phyloP scores from a whole-genome alignment of 2,329 filamentous ascomycete species.

The Diaporthe sp. region DNA sequence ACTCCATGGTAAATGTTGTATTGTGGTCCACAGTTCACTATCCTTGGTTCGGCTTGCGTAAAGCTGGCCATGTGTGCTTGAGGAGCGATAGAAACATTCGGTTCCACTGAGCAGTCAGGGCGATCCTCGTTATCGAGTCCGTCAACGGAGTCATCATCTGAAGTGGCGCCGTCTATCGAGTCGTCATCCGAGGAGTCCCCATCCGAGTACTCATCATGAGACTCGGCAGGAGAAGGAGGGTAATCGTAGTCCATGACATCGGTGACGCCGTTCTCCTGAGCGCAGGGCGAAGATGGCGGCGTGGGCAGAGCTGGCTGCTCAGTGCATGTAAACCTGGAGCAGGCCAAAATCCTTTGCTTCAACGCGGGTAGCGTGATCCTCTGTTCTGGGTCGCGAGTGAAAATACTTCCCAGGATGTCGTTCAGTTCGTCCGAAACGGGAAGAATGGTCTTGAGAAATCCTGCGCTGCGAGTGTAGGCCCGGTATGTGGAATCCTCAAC shows the following conservation, averaged over 20 bases:
- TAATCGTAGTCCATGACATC: constrained; percentile 57
- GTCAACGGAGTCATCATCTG: constrained; percentile 68
- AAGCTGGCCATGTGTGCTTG: constrained; percentile 50
- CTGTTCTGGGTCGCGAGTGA: constrained; percentile 85
- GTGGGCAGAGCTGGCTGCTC: constrained; percentile 51
- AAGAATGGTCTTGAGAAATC: constrained; percentile 92
- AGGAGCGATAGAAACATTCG: neutral
- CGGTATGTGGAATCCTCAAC: constrained; percentile 94
- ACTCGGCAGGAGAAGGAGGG: constrained; percentile 64
- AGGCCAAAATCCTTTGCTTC: constrained; percentile 80
- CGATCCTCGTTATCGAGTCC: constrained; percentile 62
- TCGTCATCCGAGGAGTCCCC: constrained; percentile 51
- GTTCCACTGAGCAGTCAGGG: constrained; percentile 18
- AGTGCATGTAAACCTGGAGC: constrained; percentile 80
- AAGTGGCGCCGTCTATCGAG: constrained; percentile 56
- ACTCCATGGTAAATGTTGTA: constrained; percentile 60
- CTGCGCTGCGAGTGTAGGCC: constrained; percentile 85
- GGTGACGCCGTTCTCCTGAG: constrained; percentile 61
- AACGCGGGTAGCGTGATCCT: constrained; percentile 87
- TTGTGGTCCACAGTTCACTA: constrained; percentile 59
- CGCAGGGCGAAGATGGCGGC: constrained; percentile 61
- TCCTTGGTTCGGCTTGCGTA: constrained; percentile 60
- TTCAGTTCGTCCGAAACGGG: constrained; percentile 92
- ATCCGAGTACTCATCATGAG: constrained; percentile 46
- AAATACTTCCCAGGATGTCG: constrained; percentile 86